Base-by-base conservation (phyloP, 805 yeast genomes). In the Kluyveromyces wickerhamii region DNA sequence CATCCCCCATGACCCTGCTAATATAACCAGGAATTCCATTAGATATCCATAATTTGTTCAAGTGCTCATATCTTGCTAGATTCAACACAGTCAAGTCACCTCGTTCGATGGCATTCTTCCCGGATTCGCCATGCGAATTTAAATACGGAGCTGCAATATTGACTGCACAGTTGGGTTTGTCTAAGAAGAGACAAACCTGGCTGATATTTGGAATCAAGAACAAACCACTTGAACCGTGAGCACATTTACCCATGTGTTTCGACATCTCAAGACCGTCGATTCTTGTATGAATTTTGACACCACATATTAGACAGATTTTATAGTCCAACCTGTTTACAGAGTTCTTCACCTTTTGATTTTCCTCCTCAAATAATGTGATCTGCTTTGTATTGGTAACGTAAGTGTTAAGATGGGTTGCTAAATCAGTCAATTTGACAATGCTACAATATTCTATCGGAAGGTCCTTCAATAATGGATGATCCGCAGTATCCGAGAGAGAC, bases 101-200 rank as follows among this genome's bases (percentile, higher is more conserved):
- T 12, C 74, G 71, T 10, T 69, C 67, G 40, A 66, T 61, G 3
- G 76, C 65, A 13, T 70, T 69, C 7, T 65, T 62, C 21, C 81
- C 81, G 3, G 79, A 70, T 52, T 83, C 92, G 15, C 94, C 94
- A 54, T 81, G 87, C 4, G 66, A 63, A 36, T 84, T 80, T 50
- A 83, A 59, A 49, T 80, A 83, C 10, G 89, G 92, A 0, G 84
- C 81, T 36, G 71, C 71, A 42, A 72, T 64, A 21, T 39, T 48
- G 7, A 56, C 50, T 9, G 44, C 44, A 3, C 58, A 56, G 6
- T 50, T 44, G 7, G 62, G 60, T 15, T 52, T 57, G 24, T 50
- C 60, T 54, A 51, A 45, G 43, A 40, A 55, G 19, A 57, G 38
- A 29, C 54, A 53, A 16, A 62, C 51, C 25, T 48, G 55, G 32